Evolutionary conservation across 1,139 yeast species (phyloP), one percentile per base, ranked within the genome.

Genomic region (Zygosaccharomyces sapae): DNA sequence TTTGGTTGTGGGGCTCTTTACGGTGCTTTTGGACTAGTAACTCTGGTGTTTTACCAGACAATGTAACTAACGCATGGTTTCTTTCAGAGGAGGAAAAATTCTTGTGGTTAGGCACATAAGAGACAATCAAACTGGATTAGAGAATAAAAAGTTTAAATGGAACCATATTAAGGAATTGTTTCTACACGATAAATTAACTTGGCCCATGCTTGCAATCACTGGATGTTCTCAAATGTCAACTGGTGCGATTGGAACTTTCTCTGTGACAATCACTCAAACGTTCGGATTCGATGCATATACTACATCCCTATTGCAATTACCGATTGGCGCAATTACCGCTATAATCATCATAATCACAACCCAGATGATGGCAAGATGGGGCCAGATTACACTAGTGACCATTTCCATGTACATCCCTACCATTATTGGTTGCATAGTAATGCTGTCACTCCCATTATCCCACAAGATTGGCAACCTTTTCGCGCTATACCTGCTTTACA

Each of bases 51-150:
- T 60, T 80, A 37, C 85, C 85, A 1, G 81, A 77, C 57, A 68
- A 70, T 22, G 83, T 82, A 25, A 66, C 76, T n/a, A 62, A 67
- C 30, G 81, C 83, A 3, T 72, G 77, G 73, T 77, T 76, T 58
- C 66, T 79, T 47, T 68, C 66, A 22, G 73, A 70, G 9, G 70
- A 71, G 29, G 86, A 82, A 51, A 76, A 65, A 59, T 73, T 48
- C 64, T 75, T 55, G 75, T 76, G 10, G 69, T 79, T 39, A 78
- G 78, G 48, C 72, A 76, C 45, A 76, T 81, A 65, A 66, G 73
- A 44, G 66, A 62, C n/a, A 74, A 74, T 56, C 72, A 73, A 52
- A 73, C 73, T 49, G 86, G 86, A 30, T 71, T 79, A 49, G 85
- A 83, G 40, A 77, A 76, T 55, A 72, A 70, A 50, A 71, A 72